phyloP scores from a whole-genome alignment of 2,329 filamentous ascomycete species.

The Apiospora rasikravindrae region DNA sequence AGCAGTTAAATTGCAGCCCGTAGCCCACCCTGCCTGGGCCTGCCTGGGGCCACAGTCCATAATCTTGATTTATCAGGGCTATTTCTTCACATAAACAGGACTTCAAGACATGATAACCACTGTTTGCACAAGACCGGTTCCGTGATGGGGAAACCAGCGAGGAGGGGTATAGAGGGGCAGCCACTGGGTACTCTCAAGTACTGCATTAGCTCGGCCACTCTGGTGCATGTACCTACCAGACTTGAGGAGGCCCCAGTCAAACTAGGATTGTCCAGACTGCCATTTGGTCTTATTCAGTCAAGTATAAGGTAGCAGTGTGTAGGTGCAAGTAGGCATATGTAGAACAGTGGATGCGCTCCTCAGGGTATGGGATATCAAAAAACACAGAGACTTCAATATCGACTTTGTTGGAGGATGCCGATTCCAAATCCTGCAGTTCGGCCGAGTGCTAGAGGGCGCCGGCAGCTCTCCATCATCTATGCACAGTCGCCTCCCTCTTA shows the following conservation, averaged over 20 bases:
- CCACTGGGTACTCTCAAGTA: not conserved
- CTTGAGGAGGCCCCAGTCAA: not conserved
- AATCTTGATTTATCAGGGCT: not conserved
- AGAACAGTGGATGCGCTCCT: not conserved
- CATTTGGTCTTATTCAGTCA: not conserved
- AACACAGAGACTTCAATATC: not conserved
- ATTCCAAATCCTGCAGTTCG: not conserved
- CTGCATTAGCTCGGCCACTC: not conserved
- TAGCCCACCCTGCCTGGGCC: not conserved
- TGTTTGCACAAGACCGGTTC: conserved; percentile 6
- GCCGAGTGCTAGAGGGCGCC: conserved; percentile 8
- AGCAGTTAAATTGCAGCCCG: not conserved
- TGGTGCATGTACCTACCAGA: not conserved
- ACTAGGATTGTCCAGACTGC: not conserved
- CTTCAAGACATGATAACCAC: not conserved
- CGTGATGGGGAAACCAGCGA: not conserved
- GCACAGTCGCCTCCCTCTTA: not conserved
- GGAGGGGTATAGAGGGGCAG: conserved; percentile 16
- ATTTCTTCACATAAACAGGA: conserved; percentile 4
- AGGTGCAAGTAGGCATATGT: not conserved
- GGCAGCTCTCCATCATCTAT: conserved; percentile 1
- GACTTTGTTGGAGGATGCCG: not conserved
- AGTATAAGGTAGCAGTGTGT: not conserved
- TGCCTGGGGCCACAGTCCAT: not conserved
- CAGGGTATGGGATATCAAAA: not conserved